Conservation (phyloP, 352 stramenopile genomes). For the Phytophthora cactorum region DNA sequence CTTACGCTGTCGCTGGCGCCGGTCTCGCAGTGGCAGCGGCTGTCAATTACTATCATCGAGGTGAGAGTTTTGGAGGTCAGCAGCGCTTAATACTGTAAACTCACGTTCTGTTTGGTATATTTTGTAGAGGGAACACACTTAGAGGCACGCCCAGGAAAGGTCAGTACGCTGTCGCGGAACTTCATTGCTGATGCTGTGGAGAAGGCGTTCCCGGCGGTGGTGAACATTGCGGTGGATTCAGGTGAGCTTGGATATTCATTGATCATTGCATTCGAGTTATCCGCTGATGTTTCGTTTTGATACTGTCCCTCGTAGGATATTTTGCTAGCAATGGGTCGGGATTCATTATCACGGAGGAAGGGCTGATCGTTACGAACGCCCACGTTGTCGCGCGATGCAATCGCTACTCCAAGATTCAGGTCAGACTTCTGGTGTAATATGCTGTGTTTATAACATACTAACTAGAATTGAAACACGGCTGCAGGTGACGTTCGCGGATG, state of each 20-base stretch:
- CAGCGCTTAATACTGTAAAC: background rate
- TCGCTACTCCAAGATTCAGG: constrained; percentile 83
- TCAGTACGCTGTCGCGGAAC: constrained; percentile 62
- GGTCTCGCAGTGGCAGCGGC: constrained; percentile 31
- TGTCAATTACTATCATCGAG: constrained; percentile 25
- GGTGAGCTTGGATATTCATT: constrained; percentile 21
- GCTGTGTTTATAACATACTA: background rate
- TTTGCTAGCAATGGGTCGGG: constrained; percentile 88
- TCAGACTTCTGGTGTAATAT: constrained; percentile 13
- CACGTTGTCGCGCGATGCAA: constrained; percentile 90
- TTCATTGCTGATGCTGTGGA: constrained; percentile 92
- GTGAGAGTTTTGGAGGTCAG: constrained; percentile 6
- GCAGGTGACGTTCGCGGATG: constrained; percentile 87
- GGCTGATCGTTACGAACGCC: constrained; percentile 93
- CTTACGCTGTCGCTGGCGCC: constrained; percentile 28
- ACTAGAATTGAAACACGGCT: background rate
- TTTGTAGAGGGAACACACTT: constrained; percentile 9
- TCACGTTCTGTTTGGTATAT: background rate
- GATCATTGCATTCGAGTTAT: background rate
- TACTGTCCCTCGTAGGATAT: constrained; percentile 44
- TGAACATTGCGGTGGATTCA: constrained; percentile 88
- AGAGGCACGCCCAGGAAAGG: constrained; percentile 24
- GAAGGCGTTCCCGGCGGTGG: constrained; percentile 87
- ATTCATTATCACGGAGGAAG: constrained; percentile 91
- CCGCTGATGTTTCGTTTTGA: constrained; percentile 1